Evolutionary conservation across 148 eudicot genomes (phyloP).

Genomic region (Drosera capensis): DNA sequence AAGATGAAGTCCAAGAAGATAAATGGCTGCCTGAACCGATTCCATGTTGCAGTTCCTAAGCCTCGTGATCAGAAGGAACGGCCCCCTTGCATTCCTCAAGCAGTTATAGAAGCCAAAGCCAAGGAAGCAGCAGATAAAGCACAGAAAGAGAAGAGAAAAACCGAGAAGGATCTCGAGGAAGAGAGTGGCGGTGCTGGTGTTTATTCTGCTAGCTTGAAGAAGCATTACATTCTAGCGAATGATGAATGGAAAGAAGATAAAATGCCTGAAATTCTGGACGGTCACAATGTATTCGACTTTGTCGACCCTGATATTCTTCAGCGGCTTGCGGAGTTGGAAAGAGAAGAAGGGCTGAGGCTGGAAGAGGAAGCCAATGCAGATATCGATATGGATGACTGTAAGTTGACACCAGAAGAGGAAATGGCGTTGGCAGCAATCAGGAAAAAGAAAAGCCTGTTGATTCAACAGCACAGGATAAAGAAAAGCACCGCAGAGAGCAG

Average conservation of each 20-base stretch:
- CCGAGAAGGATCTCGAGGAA: slow-evolving; percentile 68
- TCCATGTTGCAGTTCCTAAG: slow-evolving; percentile 83
- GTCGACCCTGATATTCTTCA: slow-evolving; percentile 75
- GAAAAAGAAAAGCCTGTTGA: slow-evolving; percentile 66
- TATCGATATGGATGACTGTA: slow-evolving; percentile 62
- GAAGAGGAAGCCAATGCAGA: slow-evolving; percentile 58
- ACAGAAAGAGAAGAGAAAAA: slow-evolving; percentile 36
- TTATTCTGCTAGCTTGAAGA: slow-evolving; percentile 75
- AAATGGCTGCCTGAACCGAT: slow-evolving; percentile 76
- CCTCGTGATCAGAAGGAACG: slow-evolving; percentile 74
- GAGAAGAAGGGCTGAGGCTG: slow-evolving; percentile 62
- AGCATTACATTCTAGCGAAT: slow-evolving; percentile 61
- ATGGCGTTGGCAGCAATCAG: slow-evolving; percentile 58
- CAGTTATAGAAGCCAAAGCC: slow-evolving; percentile 64
- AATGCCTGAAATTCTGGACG: slow-evolving; percentile 81
- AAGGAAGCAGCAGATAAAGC: slow-evolving; percentile 31
- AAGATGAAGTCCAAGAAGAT: slow-evolving; percentile 95
- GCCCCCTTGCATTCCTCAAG: slow-evolving; percentile 67
- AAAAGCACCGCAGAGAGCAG: slow-evolving; percentile 75
- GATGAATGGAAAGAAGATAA: slow-evolving; percentile 87
- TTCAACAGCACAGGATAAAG: slow-evolving; percentile 71
- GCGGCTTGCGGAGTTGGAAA: slow-evolving; percentile 82
- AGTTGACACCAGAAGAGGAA: slow-evolving; percentile 50
- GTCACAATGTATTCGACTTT: slow-evolving; percentile 83
- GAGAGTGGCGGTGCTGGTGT: slow-evolving; percentile 98